Base-by-base conservation (phyloP, 805 yeast genomes). In the Schizosaccharomyces osmophilus region DNA sequence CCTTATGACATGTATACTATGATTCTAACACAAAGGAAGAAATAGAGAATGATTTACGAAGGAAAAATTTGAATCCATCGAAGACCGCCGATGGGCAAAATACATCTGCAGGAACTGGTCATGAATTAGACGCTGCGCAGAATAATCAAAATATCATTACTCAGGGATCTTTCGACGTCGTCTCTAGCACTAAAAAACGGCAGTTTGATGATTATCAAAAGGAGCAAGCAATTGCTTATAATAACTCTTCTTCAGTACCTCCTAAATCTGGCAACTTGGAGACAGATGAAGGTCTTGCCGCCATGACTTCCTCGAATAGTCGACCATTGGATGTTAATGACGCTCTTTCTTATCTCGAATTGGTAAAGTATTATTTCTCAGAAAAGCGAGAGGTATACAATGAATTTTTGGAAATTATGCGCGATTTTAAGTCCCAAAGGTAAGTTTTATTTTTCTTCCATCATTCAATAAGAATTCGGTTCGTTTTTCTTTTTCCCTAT, bases 351-450 rank as follows among this genome's bases (percentile, higher is more conserved):
- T 93, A 94, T 69, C 78, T 93, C 66, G 98, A 94, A 70, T 95
- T 89, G 73, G 98, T 93, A 61, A 93, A 93, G 72, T 79, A 84
- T 59, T 97, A 89, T 71, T 93, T 93, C 73, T 84, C 80, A 71
- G 79, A 82, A 65, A 95, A 90, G 73, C 94, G 97, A 0, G 97
- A 89, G 68, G 95, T 93, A 55, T 93, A 93, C 76, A 93, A 93
- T 72, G 88, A 86, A 71, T 93, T 94, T 69, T 77, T 93, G 69
- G 99, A 93, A 70, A 90, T 93, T 65, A 93, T 93, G 99, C 94
- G 94, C 75, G 99, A 94, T 70, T 94, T 93, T 75, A 94, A 94
- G 75, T 62, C 65, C 2, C 65, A 64, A 36, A 89, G 93, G 67
- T 97, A 36, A 36, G 41, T 3, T 31, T 4, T 6, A 36, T 6